These are phyloP conservation scores for Rubia tinctorum DNA, from an alignment of 305 asterid species.

Conservation along the genomic window DNA sequence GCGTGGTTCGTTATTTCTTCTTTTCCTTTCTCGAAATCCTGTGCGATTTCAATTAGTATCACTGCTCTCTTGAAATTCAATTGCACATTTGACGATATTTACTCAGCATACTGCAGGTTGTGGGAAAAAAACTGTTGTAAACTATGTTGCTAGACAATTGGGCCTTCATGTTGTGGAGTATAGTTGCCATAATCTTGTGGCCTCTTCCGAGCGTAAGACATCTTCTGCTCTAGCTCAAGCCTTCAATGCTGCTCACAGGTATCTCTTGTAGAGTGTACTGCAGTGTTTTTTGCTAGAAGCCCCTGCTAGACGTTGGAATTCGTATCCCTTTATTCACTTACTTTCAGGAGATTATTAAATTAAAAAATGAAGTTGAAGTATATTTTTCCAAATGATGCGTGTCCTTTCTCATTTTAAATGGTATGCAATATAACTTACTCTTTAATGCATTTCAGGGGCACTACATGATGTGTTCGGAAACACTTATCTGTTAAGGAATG, in stretches of 20 bases:
- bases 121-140: conserved; percentile 86
- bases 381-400: neutral
- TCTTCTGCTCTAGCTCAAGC: conserved; percentile 88
- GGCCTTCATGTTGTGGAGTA: conserved; percentile 94
- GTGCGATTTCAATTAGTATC: neutral
- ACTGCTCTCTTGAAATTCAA: neutral
- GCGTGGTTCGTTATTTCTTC: conserved; percentile 49
- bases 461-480: neutral
- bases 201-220: conserved; percentile 78
- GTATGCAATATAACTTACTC: neutral
- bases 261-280: conserved; percentile 19
- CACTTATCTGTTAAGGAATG: neutral
- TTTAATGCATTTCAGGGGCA: neutral
- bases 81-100: conserved; percentile 20
- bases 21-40: conserved; percentile 8
- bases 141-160: conserved; percentile 73
- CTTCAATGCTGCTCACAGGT: conserved; percentile 77
- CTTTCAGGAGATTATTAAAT: neutral
- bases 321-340: neutral
- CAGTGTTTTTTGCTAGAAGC: neutral
- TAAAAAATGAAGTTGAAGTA: neutral
- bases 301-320: neutral
- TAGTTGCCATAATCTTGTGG: conserved; percentile 71
- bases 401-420: neutral
- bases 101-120: conserved; percentile 53